A percentile compares a stretch with the other conserved stretches of the same genome.
These are phyloP conservation scores for Heterobasidion parviporum DNA, from an alignment of 1,284 basidiomycete genomes.

Conservation along the genomic window DNA sequence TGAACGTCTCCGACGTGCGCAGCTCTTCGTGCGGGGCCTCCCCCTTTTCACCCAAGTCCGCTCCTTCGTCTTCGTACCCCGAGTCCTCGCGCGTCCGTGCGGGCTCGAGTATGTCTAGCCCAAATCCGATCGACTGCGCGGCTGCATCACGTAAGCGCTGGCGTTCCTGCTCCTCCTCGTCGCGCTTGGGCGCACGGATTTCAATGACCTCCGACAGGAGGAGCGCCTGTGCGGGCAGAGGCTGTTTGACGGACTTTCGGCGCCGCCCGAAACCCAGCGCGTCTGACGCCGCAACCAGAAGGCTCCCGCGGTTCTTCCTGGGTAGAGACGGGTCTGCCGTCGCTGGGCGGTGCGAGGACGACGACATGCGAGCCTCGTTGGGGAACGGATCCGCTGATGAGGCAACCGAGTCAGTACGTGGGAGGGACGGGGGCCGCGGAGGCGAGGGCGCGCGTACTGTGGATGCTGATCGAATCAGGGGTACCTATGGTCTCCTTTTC, in stretches of 20 bases:
- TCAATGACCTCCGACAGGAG: constrained; percentile 65
- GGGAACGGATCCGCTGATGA: not conserved
- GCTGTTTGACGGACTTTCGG: constrained; percentile 26
- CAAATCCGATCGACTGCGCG: constrained; percentile 65
- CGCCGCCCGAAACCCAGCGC: constrained; percentile 37
- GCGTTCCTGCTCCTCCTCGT: constrained; percentile 63
- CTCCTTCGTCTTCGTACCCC: constrained; percentile 13
- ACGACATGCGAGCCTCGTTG: not conserved
- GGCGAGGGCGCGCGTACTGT: too few species aligned
- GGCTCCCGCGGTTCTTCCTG: constrained; percentile 28
- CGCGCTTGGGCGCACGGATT: constrained; percentile 41
- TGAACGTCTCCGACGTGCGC: not conserved
- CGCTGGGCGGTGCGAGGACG: constrained; percentile 1
- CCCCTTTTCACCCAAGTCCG: constrained; percentile 2
- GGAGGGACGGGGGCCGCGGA: too few species aligned
- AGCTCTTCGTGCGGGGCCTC: not conserved
- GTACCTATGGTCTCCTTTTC: constrained; percentile 9
- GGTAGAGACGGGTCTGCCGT: constrained; percentile 13
- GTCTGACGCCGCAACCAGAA: constrained; percentile 50
- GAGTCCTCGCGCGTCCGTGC: constrained; percentile 10
- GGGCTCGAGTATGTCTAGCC: constrained; percentile 24
- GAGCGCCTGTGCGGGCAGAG: constrained; percentile 20
- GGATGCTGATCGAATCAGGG: constrained; percentile 6
- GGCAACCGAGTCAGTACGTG: too few species aligned
- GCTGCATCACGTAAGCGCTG: constrained; percentile 64